phyloP scores from a whole-genome alignment of 352 stramenopile genomes.

The Globisporangium canariense region DNA sequence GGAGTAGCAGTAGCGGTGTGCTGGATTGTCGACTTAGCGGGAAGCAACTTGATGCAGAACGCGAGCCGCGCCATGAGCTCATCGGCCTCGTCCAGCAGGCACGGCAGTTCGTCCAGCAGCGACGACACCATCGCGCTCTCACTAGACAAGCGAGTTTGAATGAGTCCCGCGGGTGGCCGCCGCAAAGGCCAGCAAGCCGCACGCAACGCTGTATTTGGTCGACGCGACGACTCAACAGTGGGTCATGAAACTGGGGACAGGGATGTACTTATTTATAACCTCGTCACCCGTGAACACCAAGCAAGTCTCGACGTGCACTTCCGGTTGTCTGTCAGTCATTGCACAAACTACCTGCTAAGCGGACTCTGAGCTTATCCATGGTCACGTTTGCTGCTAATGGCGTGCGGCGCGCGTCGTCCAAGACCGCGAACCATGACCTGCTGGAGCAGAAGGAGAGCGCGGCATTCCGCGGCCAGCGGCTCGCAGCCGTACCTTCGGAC shows the following conservation, averaged over 20 bases:
- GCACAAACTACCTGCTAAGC: not conserved
- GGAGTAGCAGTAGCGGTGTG: not conserved
- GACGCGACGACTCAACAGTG: not conserved
- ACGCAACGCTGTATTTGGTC: not conserved
- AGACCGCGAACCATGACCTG: not conserved
- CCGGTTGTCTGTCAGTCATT: not conserved
- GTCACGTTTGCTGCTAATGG: not conserved
- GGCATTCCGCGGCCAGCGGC: slow-evolving; percentile 30
- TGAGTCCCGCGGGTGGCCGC: too few species aligned
- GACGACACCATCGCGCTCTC: slow-evolving; percentile 35
- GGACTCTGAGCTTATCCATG: not conserved
- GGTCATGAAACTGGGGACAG: not conserved
- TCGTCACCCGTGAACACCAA: not conserved
- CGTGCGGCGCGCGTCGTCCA: not conserved
- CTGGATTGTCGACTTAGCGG: not conserved
- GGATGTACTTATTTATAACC: not conserved
- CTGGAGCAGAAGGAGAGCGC: slow-evolving; percentile 34
- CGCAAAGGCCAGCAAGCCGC: not conserved
- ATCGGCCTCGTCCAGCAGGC: slow-evolving; percentile 54
- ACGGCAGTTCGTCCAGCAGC: slow-evolving; percentile 61
- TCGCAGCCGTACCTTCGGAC: slow-evolving; percentile 35
- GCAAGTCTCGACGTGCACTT: not conserved
- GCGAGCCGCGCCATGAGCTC: slow-evolving; percentile 50
- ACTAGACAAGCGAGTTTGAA: too few species aligned
- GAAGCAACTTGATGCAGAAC: slow-evolving; percentile 24